phyloP scores from a whole-genome alignment of 177 flowering plant genomes.

The Vitis hybrid region DNA sequence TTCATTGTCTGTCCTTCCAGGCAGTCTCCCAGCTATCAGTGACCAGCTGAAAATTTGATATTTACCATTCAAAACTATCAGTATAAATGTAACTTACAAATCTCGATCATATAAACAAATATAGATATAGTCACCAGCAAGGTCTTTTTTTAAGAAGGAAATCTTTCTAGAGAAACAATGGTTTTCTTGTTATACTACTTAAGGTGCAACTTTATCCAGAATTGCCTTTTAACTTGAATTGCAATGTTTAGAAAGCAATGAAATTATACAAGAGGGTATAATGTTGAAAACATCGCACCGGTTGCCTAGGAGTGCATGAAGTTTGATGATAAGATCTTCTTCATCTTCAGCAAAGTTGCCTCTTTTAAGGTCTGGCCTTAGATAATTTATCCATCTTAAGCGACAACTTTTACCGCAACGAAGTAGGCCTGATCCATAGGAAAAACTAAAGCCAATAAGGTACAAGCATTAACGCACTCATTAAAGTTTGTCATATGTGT shows the following conservation, averaged over 20 bases:
- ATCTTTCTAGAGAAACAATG: too few species aligned
- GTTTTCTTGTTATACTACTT: too few species aligned
- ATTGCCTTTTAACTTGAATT: too few species aligned
- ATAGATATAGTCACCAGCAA: too few species aligned
- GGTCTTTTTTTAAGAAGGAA: not conserved
- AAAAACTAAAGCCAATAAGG: not conserved
- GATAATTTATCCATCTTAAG: constrained; percentile 44
- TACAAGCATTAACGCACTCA: too few species aligned
- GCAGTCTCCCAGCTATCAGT: constrained; percentile 47
- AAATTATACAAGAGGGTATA: not conserved
- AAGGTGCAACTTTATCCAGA: not conserved
- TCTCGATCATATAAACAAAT: too few species aligned
- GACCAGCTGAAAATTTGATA: constrained; percentile 35
- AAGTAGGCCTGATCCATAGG: constrained; percentile 37
- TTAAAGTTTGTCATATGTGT: too few species aligned
- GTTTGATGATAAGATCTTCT: constrained; percentile 68
- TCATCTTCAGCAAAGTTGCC: constrained; percentile 46
- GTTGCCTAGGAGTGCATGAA: constrained; percentile 46
- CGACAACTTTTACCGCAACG: constrained; percentile 71
- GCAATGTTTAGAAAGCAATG: not conserved
- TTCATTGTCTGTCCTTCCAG: constrained; percentile 47
- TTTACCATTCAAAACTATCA: not conserved
- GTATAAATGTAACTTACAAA: too few species aligned
- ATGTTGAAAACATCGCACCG: constrained; percentile 21
- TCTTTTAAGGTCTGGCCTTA: constrained; percentile 43